Base-by-base conservation (phyloP, 208 protist genomes). In the Tritrichomonas foetus region DNA sequence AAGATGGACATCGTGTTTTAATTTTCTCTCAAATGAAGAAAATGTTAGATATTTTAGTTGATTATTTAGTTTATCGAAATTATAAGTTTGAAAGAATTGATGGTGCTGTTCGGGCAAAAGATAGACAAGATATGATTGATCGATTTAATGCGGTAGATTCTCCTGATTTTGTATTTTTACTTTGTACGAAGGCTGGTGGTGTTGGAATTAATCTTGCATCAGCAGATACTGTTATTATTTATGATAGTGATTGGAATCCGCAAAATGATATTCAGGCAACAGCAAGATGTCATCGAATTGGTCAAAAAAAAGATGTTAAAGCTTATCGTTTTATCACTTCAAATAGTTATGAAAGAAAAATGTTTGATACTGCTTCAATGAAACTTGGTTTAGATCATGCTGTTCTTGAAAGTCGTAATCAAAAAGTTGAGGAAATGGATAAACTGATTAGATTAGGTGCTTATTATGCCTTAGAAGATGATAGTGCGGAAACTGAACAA, bases 261-360 rank as follows among this genome's bases (percentile, higher is more conserved):
- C 95, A 96, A 50, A 93, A 95, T 47, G 96, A 97, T 94, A 41
- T 95, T 50, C 95, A 97, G 84, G 97, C 93, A 0, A 95, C 96
- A 80, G 96, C 96, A 14, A 96, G 99, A 50, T 97, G 97, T 1
- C 99, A 99, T 96, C 96, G 99, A 36, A 98, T 99, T 9, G 99
- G 99, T 57, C 99, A 99, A 95, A 97, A 94, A 50, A 97, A 96
- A 57, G 36, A 75, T 41, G 95, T 96, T 9, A 97, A 96, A 30
- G 96, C 98, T 0, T 98, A 97, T 94, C 93, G 97, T 33, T 94
- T 98, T 16, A 96, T 98, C 33, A 97, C 96, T 13, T 84, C 94
- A 47, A 95, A 95, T 30, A 97, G 96, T 5, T 97, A 98, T 92
- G 97, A 98, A 94, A 44, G 95, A 33, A 94, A 97, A 75, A 97